A percentile compares a stretch with the other conserved stretches of the same genome.
These are phyloP conservation scores for Cucumis sativus DNA, from an alignment of 306 rosid genomes.

Conservation along the genomic window Cucumber_9930_V3 NC_026655.2:14457501-14458000, in stretches of 20 bases:
- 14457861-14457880: neutral
- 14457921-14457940: neutral
- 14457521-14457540: slow-evolving; percentile 1
- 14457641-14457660: slow-evolving; percentile 2
- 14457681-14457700: neutral
- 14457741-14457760: neutral
- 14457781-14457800: neutral
- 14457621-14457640: neutral
- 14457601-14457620: slow-evolving; percentile 1
- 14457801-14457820: neutral
- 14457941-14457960: neutral
- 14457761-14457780: neutral
- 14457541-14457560: slow-evolving; percentile 1
- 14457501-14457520: neutral
- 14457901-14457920: neutral
- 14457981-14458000: neutral
- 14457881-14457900: neutral
- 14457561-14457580: neutral
- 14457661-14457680: neutral
- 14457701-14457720: neutral
- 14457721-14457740: slow-evolving; percentile 8
- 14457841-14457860: neutral
- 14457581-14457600: neutral
- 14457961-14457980: neutral
- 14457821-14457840: neutral